A percentile compares a stretch with the other conserved stretches of the same genome.
Evolutionary conservation across 2,329 filamentous ascomycete genomes (phyloP).

Genomic region (Calonectria pteridis): DNA sequence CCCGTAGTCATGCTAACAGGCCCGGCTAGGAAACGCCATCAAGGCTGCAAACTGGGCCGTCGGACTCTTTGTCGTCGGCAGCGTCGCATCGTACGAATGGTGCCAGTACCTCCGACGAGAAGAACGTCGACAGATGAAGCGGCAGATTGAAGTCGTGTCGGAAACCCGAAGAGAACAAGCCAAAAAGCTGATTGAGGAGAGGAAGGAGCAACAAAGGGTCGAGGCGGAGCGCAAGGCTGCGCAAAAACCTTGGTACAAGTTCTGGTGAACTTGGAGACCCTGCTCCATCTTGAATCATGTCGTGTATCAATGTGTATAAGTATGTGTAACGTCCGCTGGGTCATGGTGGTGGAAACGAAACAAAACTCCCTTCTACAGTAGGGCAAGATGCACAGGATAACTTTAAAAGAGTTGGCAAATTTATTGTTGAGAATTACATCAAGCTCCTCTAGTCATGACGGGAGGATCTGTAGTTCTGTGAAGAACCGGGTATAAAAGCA

Average conservation of each 20-base stretch:
- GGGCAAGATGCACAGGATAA: constrained; percentile 3
- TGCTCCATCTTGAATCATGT: constrained; percentile 9
- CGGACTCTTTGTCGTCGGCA: constrained; percentile 77
- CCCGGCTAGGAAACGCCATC: constrained; percentile 46
- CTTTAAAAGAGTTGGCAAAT: constrained; percentile 3
- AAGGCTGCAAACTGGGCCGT: constrained; percentile 88
- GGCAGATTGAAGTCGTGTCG: constrained; percentile 77
- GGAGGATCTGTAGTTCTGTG: constrained; percentile 1
- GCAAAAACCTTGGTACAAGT: constrained; percentile 66
- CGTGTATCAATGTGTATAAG: constrained; percentile 36
- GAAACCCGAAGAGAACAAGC: constrained; percentile 65
- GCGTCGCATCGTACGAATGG: constrained; percentile 83
- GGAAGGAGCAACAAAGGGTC: constrained; percentile 47
- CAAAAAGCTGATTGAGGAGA: constrained; percentile 59
- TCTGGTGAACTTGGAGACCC: constrained; percentile 60
- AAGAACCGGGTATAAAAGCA: constrained; percentile 26
- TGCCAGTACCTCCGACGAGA: constrained; percentile 81
- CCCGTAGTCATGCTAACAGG: constrained; percentile 25
- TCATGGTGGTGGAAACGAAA: constrained; percentile 19
- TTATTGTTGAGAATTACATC: background rate
- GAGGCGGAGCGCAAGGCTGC: constrained; percentile 51
- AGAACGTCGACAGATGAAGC: constrained; percentile 86
- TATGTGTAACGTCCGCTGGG: constrained; percentile 35
- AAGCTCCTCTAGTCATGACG: constrained; percentile 1
- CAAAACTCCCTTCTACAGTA: constrained; percentile 28